phyloP scores from a whole-genome alignment of 1,139 yeast genomes.

The Yamadazyma songkhlaensis region DNA sequence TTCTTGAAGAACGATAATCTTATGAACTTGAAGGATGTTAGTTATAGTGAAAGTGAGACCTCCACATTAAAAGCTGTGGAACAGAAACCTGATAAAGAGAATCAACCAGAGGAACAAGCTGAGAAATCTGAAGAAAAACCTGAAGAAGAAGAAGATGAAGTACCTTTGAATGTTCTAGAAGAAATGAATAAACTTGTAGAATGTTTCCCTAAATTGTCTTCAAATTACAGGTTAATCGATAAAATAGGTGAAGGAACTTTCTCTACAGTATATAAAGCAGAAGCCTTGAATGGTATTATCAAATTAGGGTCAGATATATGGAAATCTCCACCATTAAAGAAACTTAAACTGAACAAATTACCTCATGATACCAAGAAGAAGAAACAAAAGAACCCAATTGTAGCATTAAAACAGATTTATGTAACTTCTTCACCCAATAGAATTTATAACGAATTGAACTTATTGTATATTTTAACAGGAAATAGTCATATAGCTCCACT shows the following conservation, averaged over 20 bases:
- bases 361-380: conserved; percentile 9
- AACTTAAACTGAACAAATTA: conserved; percentile 10
- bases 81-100: conserved; percentile 10
- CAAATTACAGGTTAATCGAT: conserved; percentile 65
- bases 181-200: conserved; percentile 66
- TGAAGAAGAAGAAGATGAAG: conserved; percentile 40
- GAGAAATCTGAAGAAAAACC: conserved; percentile 2
- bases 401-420: conserved; percentile 89
- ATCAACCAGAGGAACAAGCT: too few relatives aligned
- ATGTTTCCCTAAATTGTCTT: conserved; percentile 60
- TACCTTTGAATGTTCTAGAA: conserved; percentile 51
- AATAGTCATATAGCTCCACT: conserved; percentile 82
- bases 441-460: conserved; percentile 79
- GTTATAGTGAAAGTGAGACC: neutral
- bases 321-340: conserved; percentile 46
- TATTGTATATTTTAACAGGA: conserved; percentile 66
- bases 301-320: conserved; percentile 40
- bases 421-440: conserved; percentile 94
- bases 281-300: conserved; percentile 53
- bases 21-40: neutral
- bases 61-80: conserved; percentile 2
- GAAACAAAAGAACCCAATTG: conserved; percentile 50
- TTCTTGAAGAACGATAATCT: conserved; percentile 7
- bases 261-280: conserved; percentile 87
- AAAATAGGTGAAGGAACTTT: conserved; percentile 96